A percentile compares a stretch with the other conserved stretches of the same genome.
These are phyloP conservation scores for Naganishia sp. DNA, from an alignment of 1,284 basidiomycete genomes.

Conservation along the genomic window DNA sequence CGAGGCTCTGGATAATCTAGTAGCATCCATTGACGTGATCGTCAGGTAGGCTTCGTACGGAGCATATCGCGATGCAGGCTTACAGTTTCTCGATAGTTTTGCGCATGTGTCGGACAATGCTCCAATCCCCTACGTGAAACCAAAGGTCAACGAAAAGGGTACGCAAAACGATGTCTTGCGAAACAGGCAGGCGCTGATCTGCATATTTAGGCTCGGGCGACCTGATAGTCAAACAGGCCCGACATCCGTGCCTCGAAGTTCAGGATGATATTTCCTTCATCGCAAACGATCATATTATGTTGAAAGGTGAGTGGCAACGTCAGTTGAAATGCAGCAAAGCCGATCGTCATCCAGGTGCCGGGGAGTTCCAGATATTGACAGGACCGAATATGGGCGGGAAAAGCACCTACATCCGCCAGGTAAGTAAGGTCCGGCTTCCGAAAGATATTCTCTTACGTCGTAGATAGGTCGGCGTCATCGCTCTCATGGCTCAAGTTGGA, in stretches of 20 bases:
- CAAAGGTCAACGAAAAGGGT: conserved; percentile 72
- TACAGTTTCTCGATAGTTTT: conserved; percentile 60
- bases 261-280: conserved; percentile 96
- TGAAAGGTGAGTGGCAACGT: conserved; percentile 41
- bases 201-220: conserved; percentile 66
- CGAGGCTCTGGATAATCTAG: conserved; percentile 79
- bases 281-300: conserved; percentile 69
- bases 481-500: conserved; percentile 91
- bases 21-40: conserved; percentile 91
- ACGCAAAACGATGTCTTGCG: no score
- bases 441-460: conserved; percentile 17
- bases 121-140: conserved; percentile 83
- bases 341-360: conserved; percentile 40
- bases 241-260: conserved; percentile 95
- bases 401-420: conserved; percentile 86
- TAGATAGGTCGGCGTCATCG: conserved; percentile 80
- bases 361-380: conserved; percentile 59
- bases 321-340: neutral
- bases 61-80: neutral
- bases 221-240: conserved; percentile 74
- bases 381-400: conserved; percentile 98
- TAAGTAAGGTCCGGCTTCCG: conserved; percentile 36
- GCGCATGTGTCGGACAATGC: conserved; percentile 87
- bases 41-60: conserved; percentile 62
- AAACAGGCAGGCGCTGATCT: conserved; percentile 25